phyloP scores from a whole-genome alignment of 257 asterid genomes.

The Solanum arcanum region DNA sequence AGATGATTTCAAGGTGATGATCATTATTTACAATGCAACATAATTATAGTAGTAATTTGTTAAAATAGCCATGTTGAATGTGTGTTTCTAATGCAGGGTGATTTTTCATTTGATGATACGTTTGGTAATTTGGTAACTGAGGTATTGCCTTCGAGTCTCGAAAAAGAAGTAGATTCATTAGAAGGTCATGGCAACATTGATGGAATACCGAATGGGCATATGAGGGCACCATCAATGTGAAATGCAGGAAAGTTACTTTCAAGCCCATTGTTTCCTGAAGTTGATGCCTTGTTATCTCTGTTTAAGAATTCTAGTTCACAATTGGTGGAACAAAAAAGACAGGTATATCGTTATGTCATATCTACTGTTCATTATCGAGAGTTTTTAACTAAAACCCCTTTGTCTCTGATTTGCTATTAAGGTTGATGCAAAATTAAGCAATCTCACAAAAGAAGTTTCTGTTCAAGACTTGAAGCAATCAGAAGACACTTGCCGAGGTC shows the following conservation, averaged over 20 bases:
- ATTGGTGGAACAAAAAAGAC: conserved; percentile 73
- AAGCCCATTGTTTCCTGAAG: conserved; percentile 84
- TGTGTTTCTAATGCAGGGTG: conserved; percentile 44
- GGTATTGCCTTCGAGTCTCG: conserved; percentile 27
- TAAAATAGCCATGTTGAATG: neutral
- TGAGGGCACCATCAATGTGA: too few relatives aligned
- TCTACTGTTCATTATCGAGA: neutral
- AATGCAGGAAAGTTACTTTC: conserved; percentile 38
- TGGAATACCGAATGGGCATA: too few relatives aligned
- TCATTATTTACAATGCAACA: neutral
- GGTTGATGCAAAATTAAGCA: conserved; percentile 84
- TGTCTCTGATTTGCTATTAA: conserved; percentile 11
- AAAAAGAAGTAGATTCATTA: neutral
- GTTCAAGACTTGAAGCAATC: conserved; percentile 88
- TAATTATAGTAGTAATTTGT: neutral
- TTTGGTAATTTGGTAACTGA: conserved; percentile 82
- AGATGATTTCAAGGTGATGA: conserved; percentile 81
- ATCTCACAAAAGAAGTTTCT: conserved; percentile 74
- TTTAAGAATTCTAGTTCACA: conserved; percentile 74
- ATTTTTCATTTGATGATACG: conserved; percentile 88
- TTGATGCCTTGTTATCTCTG: conserved; percentile 74
- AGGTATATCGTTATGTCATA: conserved; percentile 32
- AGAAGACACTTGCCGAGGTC: conserved; percentile 95
- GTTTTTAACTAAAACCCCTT: neutral
- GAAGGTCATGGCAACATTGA: neutral